Conservation (phyloP, 345 rosid species). For the Syzygium oleosum region DNA sequence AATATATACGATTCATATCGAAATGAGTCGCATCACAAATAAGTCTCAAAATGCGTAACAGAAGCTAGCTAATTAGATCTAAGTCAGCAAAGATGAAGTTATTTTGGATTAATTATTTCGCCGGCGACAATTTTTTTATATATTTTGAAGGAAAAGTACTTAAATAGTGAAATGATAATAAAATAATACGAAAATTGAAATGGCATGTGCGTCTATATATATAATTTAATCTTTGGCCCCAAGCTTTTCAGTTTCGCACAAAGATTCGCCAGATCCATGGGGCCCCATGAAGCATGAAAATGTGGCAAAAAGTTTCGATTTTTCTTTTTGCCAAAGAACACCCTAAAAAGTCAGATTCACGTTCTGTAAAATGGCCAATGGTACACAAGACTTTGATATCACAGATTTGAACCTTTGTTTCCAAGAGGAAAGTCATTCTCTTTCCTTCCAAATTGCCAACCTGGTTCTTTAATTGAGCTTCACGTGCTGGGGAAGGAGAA, state of each 20-base stretch:
- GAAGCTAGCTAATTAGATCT: neutral
- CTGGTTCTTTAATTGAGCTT: neutral
- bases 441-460: neutral
- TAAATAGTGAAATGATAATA: neutral
- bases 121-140: neutral
- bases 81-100: neutral
- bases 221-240: neutral
- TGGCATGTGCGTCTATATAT: neutral
- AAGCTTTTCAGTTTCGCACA: neutral
- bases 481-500: neutral
- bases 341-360: neutral
- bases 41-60: neutral
- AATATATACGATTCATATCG: neutral
- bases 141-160: neutral
- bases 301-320: neutral
- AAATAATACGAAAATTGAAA: neutral
- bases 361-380: neutral
- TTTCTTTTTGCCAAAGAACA: neutral
- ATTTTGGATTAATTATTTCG: neutral
- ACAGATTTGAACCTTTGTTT: neutral
- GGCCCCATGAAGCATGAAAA: neutral
- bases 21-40: neutral
- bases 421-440: neutral
- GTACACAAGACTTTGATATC: neutral
- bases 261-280: neutral